A percentile compares a stretch with the other conserved stretches of the same genome.
phyloP scores from a whole-genome alignment of 2,329 filamentous ascomycete species.

The Peltaster fructicola region DNA sequence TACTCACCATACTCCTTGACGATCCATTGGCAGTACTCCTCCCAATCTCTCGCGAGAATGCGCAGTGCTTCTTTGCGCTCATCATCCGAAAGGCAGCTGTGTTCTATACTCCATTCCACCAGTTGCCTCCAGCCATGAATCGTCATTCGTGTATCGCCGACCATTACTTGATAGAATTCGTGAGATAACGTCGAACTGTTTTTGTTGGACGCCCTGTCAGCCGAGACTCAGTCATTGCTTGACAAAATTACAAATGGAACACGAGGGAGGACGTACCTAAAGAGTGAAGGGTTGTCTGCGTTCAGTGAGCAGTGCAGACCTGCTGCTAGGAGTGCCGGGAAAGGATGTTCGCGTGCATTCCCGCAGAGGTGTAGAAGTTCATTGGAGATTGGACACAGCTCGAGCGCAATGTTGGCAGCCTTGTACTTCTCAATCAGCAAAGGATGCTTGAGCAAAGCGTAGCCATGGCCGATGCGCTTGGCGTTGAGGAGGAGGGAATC shows the following conservation, averaged over 20 bases:
- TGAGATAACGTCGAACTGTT: constrained; percentile 51
- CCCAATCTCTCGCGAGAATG: constrained; percentile 41
- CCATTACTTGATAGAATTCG: constrained; percentile 62
- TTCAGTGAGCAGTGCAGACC: constrained; percentile 57
- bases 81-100: constrained; percentile 21
- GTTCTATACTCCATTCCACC: constrained; percentile 28
- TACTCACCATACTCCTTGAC: constrained; percentile 21
- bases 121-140: constrained; percentile 54
- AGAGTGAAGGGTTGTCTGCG: constrained; percentile 58
- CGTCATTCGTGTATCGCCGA: constrained; percentile 48
- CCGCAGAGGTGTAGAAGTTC: constrained; percentile 55
- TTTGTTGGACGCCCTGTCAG: constrained; percentile 6
- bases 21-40: constrained; percentile 37
- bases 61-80: constrained; percentile 24
- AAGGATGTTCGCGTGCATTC: constrained; percentile 45
- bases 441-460: constrained; percentile 49
- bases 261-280: constrained; percentile 32
- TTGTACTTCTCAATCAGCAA: constrained; percentile 49
- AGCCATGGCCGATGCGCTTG: constrained; percentile 58
- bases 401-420: constrained; percentile 47
- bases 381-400: constrained; percentile 62
- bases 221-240: constrained; percentile 2
- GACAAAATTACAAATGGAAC: constrained; percentile 1
- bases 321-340: constrained; percentile 52
- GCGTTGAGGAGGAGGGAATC: constrained; percentile 49